Base-by-base conservation (phyloP, 2,329 filamentous ascomycete genomes). In the Xylariaceae sp. region DNA sequence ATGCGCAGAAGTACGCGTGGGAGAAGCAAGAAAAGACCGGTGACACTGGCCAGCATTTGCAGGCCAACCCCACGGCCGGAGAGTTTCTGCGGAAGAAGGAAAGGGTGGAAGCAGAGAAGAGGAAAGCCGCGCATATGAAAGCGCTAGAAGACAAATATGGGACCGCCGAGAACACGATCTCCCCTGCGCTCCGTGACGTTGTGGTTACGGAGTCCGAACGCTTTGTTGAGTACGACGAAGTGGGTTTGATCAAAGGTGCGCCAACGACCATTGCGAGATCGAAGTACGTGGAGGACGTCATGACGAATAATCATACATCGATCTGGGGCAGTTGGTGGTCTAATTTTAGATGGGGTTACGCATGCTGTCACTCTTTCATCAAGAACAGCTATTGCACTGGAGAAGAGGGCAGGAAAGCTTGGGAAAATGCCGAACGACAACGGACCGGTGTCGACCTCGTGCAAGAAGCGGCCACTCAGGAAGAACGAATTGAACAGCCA, bases 371-470 rank as follows among this genome's bases (percentile, higher is more conserved):
- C 70, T 96, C 91, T 0, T 86, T 85, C 27, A 83, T 95, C 59
- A 96, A 95, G 74, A 97, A 99, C 72, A 96, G 91, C 66, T 99
- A 97, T 67, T 99, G 94, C 71, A 97, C 92, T 0, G 94, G 94
- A 30, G 89, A 94, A 57, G 89, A 88, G 55, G 94, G 94, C 37
- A 95, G 85, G 70, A 75, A 74, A 58, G 91, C 90, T 1, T 91
- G 89, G 71, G 86, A 91, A 63, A 86, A 88, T 54, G 85, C 89
- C 0, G 85, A 94, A 61, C 74, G 68, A 62, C 83, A 79, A 67
- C 72, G 77, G n/a, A 74, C 70, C 1, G 79, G 80, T 26, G 73
- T 66, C 1, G 72, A 70, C 47, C 65, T 79, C 50, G 65, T 69
- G 12, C 64, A 69, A 12, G 67, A 72, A 26, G 65, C 64, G 5